These are phyloP conservation scores for Bombardia bombarda DNA, from an alignment of 495 filamentous ascomycete species.

Conservation along the genomic window DNA sequence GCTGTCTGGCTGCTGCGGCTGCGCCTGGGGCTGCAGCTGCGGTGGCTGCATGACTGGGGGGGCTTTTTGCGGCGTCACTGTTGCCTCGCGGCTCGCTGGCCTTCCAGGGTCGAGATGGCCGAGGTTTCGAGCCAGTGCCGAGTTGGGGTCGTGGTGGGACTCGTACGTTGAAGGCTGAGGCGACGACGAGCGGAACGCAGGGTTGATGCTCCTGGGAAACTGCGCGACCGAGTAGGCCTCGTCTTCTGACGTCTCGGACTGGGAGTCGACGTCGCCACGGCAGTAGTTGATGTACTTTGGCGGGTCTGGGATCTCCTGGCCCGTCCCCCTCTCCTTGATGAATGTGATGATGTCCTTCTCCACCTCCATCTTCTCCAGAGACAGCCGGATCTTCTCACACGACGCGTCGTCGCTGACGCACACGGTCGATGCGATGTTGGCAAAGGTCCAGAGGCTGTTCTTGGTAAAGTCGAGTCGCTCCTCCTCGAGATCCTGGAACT, in stretches of 20 bases:
- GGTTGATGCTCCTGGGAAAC: constrained; percentile 91
- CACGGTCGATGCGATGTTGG: constrained; percentile 95
- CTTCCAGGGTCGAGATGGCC: constrained; percentile 39
- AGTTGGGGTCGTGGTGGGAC: constrained; percentile 78
- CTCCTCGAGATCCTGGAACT: constrained; percentile 99
- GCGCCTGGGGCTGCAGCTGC: constrained; percentile 11
- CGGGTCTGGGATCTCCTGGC: constrained; percentile 91
- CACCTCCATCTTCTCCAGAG: constrained; percentile 91
- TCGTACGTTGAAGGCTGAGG: constrained; percentile 73
- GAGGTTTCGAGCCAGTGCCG: constrained; percentile 56
- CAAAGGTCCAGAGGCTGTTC: constrained; percentile 96
- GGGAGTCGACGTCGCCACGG: constrained; percentile 77
- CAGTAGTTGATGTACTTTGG: constrained; percentile 99
- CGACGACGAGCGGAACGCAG: constrained; percentile 87
- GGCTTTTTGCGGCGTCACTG: constrained; percentile 46
- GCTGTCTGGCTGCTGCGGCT: constrained; percentile 4
- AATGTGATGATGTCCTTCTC: constrained; percentile 89
- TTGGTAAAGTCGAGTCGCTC: constrained; percentile 95
- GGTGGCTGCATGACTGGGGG: constrained; percentile 11
- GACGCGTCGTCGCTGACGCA: constrained; percentile 97
- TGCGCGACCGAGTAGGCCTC: constrained; percentile 89
- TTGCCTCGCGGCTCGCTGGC: constrained; percentile 44
- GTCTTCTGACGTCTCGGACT: constrained; percentile 75
- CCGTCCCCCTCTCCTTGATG: constrained; percentile 84
- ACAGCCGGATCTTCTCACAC: constrained; percentile 93